A percentile compares a stretch with the other conserved stretches of the same genome.
phyloP scores from a whole-genome alignment of 1,139 yeast species.

The Sugiyamaella neomexicana region DNA sequence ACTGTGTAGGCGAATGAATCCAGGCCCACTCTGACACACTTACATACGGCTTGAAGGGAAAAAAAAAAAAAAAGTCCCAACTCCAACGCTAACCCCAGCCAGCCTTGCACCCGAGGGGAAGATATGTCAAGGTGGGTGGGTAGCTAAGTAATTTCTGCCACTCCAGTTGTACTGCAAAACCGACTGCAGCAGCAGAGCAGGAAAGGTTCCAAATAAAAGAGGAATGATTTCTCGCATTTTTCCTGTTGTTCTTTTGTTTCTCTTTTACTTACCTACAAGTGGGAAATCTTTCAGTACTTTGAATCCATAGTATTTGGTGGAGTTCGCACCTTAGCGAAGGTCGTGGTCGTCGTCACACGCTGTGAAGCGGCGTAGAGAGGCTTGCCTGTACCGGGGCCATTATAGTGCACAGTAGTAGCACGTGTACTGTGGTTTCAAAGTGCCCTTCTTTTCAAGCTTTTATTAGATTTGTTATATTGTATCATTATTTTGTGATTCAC shows the following conservation, averaged over 20 bases:
- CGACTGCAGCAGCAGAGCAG: too few relatives aligned
- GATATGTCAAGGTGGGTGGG: background rate
- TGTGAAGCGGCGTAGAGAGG: slow-evolving; percentile 17
- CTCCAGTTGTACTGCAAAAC: too few relatives aligned
- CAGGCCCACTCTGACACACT: too few relatives aligned
- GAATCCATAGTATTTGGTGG: slow-evolving; percentile 2
- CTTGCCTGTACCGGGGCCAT: slow-evolving; percentile 19
- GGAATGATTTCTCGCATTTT: slow-evolving; percentile 9
- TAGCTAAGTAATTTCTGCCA: background rate
- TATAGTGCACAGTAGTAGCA: slow-evolving; percentile 15
- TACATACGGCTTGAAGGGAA: too few relatives aligned
- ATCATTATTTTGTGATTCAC: too few relatives aligned
- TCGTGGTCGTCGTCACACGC: slow-evolving; percentile 17
- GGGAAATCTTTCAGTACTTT: slow-evolving; percentile 12
- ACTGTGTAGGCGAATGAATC: too few relatives aligned
- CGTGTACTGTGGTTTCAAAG: slow-evolving; percentile 15
- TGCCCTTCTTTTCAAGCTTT: slow-evolving; percentile 11
- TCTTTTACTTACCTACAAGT: slow-evolving; percentile 12
- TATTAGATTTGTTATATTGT: slow-evolving; percentile 5
- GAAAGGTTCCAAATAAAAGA: slow-evolving; percentile 11
- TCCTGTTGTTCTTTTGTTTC: background rate
- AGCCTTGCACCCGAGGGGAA: background rate
- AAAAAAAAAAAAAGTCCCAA: background rate
- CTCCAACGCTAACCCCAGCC: background rate
- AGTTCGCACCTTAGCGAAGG: slow-evolving; percentile 17